Evolutionary conservation across 495 filamentous ascomycete species (phyloP).

Genomic region (Penicillium riverlandense): DNA sequence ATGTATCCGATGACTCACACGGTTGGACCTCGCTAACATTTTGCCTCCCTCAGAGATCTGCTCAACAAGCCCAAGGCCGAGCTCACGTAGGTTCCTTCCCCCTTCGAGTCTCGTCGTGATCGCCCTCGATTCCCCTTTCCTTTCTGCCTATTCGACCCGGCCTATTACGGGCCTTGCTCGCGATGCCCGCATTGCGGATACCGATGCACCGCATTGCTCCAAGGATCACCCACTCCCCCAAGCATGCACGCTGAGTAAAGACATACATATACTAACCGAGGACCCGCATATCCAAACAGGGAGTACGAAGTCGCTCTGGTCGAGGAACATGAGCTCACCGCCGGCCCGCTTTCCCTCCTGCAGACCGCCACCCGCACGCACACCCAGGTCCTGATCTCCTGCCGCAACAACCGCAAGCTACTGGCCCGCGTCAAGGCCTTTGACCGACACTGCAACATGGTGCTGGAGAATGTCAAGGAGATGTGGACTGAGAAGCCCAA

Average conservation of each 20-base stretch:
- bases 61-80: slow-evolving; percentile 73
- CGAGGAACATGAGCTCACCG: slow-evolving; percentile 85
- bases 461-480: slow-evolving; percentile 97
- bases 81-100: slow-evolving; percentile 57
- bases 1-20: slow-evolving; percentile 14
- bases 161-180: slow-evolving; percentile 6
- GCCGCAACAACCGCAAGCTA: slow-evolving; percentile 82
- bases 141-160: slow-evolving; percentile 4
- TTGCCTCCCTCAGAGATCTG: slow-evolving; percentile 54
- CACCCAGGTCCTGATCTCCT: slow-evolving; percentile 84
- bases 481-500: slow-evolving; percentile 98
- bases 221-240: slow-evolving; percentile 9
- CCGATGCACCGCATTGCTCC: slow-evolving; percentile 2
- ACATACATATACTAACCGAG: slow-evolving; percentile 4
- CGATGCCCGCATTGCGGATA: slow-evolving; percentile 5
- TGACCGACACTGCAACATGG: slow-evolving; percentile 96
- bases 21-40: slow-evolving; percentile 1
- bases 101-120: not conserved
- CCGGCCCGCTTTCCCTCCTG: slow-evolving; percentile 82
- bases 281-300: slow-evolving; percentile 27
- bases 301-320: slow-evolving; percentile 86
- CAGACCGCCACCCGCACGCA: slow-evolving; percentile 84
- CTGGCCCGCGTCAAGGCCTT: slow-evolving; percentile 78
- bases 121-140: slow-evolving; percentile 3
- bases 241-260: slow-evolving; percentile 12